Evolutionary conservation across 2,329 filamentous ascomycete species (phyloP).

Genomic region (Cladosporium sphaerospermum): DNA sequence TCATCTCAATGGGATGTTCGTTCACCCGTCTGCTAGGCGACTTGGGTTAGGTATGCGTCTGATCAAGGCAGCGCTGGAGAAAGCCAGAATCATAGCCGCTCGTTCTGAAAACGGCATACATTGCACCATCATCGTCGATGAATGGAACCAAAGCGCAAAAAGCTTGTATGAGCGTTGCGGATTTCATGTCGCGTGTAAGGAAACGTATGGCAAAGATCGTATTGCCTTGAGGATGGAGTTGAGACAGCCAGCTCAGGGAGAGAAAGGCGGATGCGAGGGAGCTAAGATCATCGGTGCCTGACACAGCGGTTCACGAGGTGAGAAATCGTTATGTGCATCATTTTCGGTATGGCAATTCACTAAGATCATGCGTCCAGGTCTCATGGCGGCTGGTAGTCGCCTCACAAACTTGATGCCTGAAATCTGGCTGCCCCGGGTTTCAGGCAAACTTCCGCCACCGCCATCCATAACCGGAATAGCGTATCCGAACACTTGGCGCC

Average conservation of each 20-base stretch:
- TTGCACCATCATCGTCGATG: conserved; percentile 22
- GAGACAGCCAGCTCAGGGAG: background rate
- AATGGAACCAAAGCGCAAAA: conserved; percentile 23
- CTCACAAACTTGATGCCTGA: background rate
- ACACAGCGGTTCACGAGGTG: too few relatives aligned
- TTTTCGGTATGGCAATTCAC: background rate
- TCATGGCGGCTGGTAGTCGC: too few relatives aligned
- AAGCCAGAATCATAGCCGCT: conserved; percentile 12
- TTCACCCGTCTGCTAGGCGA: conserved; percentile 21
- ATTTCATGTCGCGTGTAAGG: conserved; percentile 20
- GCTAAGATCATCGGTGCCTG: too few relatives aligned
- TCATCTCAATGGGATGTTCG: conserved; percentile 28
- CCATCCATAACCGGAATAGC: background rate
- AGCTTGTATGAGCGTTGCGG: conserved; percentile 24
- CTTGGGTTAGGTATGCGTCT: conserved; percentile 26
- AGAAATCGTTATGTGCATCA: too few relatives aligned
- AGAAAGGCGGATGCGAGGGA: too few relatives aligned
- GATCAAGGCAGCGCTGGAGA: conserved; percentile 22
- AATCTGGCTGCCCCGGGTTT: background rate
- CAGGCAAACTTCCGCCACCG: background rate
- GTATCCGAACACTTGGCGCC: background rate
- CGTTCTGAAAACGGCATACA: background rate
- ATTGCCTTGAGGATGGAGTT: conserved; percentile 22
- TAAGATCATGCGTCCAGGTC: background rate
- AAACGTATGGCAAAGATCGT: conserved; percentile 18